Percentiles rank a stretch among this genome's conserved stretches.
phyloP scores from a whole-genome alignment of 2,329 filamentous ascomycete species.

The Fusarium sp. region DNA sequence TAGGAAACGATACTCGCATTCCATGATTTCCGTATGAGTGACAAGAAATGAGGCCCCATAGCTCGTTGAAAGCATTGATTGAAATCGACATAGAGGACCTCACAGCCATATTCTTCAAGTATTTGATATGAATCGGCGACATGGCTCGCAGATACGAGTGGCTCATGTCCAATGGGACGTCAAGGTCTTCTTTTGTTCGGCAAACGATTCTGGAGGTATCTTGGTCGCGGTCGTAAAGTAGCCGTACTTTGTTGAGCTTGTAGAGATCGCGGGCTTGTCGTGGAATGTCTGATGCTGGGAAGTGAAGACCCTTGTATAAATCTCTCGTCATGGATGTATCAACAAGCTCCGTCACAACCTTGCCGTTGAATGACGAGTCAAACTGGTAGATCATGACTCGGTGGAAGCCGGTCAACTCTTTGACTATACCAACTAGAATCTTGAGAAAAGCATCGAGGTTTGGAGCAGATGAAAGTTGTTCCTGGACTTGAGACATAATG shows the following conservation, averaged over 20 bases:
- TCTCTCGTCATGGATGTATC: slow-evolving; percentile 83
- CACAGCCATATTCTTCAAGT: slow-evolving; percentile 87
- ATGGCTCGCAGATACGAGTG: slow-evolving; percentile 88
- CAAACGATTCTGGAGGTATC: slow-evolving; percentile 85
- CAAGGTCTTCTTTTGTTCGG: slow-evolving; percentile 77
- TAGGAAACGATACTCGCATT: slow-evolving; percentile 92
- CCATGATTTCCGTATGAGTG: slow-evolving; percentile 81
- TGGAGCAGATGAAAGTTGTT: slow-evolving; percentile 80
- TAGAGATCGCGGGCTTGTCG: slow-evolving; percentile 90
- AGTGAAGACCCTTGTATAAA: slow-evolving; percentile 87
- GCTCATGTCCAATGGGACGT: slow-evolving; percentile 82
- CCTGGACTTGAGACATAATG: slow-evolving; percentile 91
- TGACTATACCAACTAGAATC: slow-evolving; percentile 84
- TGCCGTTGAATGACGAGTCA: slow-evolving; percentile 82
- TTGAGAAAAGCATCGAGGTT: slow-evolving; percentile 80
- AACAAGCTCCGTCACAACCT: slow-evolving; percentile 87
- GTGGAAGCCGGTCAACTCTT: slow-evolving; percentile 90
- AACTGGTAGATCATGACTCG: slow-evolving; percentile 96
- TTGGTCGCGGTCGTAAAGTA: slow-evolving; percentile 86
- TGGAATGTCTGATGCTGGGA: slow-evolving; percentile 88
- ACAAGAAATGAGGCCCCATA: slow-evolving; percentile 90
- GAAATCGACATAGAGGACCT: slow-evolving; percentile 96
- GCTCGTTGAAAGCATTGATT: slow-evolving; percentile 83
- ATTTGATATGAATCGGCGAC: slow-evolving; percentile 90
- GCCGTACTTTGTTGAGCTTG: slow-evolving; percentile 87